These are phyloP conservation scores for Candida palmyrensis DNA, from an alignment of 805 yeast species.

Conservation along the genomic window DNA sequence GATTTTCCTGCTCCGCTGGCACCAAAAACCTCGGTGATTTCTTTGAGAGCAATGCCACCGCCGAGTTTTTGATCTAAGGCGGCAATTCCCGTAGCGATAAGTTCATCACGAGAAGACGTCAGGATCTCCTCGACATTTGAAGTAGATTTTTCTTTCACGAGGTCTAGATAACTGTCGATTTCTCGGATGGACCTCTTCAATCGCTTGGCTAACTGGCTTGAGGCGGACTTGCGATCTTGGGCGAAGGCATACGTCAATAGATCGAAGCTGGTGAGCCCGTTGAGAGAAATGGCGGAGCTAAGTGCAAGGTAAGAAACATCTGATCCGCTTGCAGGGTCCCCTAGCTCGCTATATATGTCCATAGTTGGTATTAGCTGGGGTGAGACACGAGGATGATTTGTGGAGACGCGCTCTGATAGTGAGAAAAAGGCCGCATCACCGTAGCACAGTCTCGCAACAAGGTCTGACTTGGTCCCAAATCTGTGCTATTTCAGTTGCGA, in stretches of 20 bases:
- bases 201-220: constrained; percentile 13
- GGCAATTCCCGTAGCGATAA: constrained; percentile 21
- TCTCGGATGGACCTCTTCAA: constrained; percentile 23
- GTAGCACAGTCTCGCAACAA: no score
- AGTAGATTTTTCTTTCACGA: constrained; percentile 4
- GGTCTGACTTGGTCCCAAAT: no score
- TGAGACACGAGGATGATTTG: no score
- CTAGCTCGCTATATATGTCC: no score
- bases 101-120: neutral
- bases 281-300: constrained; percentile 9
- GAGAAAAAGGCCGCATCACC: no score
- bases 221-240: constrained; percentile 5
- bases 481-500: no score
- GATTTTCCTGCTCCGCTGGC: constrained; percentile 86
- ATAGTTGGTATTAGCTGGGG: no score
- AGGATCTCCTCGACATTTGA: neutral
- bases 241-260: constrained; percentile 12
- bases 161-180: constrained; percentile 16
- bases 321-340: no score
- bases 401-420: no score
- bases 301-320: constrained; percentile 15
- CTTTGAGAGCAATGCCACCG: constrained; percentile 28
- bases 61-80: constrained; percentile 20
- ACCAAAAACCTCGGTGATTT: constrained; percentile 71
- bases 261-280: constrained; percentile 25